Evolutionary conservation across 192 early-diverging fungal genomes (phyloP).

Genomic region (Chytriomyces confervae): DNA sequence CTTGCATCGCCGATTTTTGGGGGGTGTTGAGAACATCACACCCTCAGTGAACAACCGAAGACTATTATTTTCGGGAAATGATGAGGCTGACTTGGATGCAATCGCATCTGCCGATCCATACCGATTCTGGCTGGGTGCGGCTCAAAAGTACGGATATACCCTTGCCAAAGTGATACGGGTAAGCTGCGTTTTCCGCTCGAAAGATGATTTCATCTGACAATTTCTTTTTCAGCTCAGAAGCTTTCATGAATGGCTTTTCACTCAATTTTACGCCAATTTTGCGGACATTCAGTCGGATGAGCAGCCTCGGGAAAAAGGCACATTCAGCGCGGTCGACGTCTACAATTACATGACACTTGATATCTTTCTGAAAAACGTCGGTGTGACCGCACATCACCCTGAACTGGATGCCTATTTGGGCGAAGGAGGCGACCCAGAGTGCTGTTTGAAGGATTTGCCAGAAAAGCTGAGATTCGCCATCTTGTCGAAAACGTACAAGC

Average conservation of each 20-base stretch:
- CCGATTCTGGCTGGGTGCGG: constrained; percentile 30
- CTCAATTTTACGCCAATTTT: not conserved
- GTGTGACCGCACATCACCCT: constrained; percentile 8
- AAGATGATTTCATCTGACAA: not conserved
- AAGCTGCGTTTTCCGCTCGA: not conserved
- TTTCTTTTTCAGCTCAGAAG: constrained; percentile 13
- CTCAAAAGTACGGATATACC: constrained; percentile 48
- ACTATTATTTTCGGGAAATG: too few relatives aligned
- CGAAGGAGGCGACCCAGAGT: not conserved
- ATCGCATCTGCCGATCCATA: constrained; percentile 11
- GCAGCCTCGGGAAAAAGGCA: constrained; percentile 7
- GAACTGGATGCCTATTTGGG: constrained; percentile 10
- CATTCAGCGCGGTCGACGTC: constrained; percentile 18
- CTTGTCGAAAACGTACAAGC: constrained; percentile 24
- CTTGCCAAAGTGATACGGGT: constrained; percentile 42
- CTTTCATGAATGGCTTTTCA: constrained; percentile 48
- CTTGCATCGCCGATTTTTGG: not conserved
- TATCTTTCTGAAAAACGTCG: constrained; percentile 46
- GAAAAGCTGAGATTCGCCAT: not conserved
- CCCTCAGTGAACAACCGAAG: too few relatives aligned
- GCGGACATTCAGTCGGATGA: not conserved
- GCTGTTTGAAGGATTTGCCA: constrained; percentile 23
- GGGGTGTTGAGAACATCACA: not conserved
- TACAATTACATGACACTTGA: constrained; percentile 48
- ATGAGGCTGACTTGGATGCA: not conserved